phyloP scores from a whole-genome alignment of 1,284 basidiomycete genomes.

The Cutaneotrichosporon mucoides region DNA sequence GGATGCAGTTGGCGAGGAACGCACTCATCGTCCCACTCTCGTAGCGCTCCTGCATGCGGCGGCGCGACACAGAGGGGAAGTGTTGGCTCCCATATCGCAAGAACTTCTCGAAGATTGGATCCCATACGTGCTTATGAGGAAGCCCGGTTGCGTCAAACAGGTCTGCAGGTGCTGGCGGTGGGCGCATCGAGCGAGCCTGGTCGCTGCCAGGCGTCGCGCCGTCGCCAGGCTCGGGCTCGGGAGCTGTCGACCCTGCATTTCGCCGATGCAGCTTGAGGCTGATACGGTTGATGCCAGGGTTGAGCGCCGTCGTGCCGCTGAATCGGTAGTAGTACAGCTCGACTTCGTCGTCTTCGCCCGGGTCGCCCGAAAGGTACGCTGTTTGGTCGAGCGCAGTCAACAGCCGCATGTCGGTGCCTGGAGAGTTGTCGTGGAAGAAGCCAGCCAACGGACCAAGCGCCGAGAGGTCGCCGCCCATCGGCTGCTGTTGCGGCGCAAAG shows the following conservation, averaged over 20 bases:
- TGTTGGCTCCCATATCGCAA: slow-evolving; percentile 46
- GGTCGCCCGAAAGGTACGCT: slow-evolving; percentile 50
- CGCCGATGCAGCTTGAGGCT: slow-evolving; percentile 48
- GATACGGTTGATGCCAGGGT: slow-evolving; percentile 51
- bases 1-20: slow-evolving; percentile 48
- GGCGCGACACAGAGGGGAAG: slow-evolving; percentile 47
- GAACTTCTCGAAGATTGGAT: slow-evolving; percentile 48
- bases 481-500: not conserved
- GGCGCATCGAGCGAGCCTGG: slow-evolving; percentile 6
- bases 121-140: slow-evolving; percentile 44
- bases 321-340: slow-evolving; percentile 51
- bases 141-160: slow-evolving; percentile 46
- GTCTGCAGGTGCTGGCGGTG: slow-evolving; percentile 23
- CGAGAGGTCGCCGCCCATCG: not conserved
- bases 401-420: slow-evolving; percentile 32
- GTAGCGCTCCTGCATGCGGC: slow-evolving; percentile 47
- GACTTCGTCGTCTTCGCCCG: slow-evolving; percentile 43
- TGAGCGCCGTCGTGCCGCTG: slow-evolving; percentile 45
- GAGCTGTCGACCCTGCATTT: not conserved
- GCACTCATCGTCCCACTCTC: slow-evolving; percentile 50
- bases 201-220: slow-evolving; percentile 6
- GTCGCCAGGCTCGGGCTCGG: slow-evolving; percentile 21
- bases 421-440: slow-evolving; percentile 18
- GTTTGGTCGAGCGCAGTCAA: slow-evolving; percentile 48
- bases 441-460: not conserved